These are phyloP conservation scores for Aegilops speltoides DNA, from an alignment of 176 grass and related monocot genomes.

Conservation along the genomic window DNA sequence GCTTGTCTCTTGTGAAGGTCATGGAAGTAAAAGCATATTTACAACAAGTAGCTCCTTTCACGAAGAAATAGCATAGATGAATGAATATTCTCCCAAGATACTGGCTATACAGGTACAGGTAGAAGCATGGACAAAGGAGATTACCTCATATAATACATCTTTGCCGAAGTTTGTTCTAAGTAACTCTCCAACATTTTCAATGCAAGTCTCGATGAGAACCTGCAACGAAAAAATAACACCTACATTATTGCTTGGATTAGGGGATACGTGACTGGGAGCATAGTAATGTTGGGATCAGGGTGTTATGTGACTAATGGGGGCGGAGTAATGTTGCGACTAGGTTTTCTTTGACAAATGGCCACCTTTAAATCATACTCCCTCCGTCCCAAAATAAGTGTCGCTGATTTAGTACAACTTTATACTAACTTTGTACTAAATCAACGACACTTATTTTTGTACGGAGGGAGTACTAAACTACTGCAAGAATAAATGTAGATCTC, in stretches of 20 bases:
- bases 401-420: too few species aligned
- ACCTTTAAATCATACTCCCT: neutral
- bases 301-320: neutral
- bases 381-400: too few species aligned
- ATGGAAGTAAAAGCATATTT: neutral
- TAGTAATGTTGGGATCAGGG: neutral
- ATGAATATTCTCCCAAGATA: neutral
- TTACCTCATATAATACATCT: slow-evolving; percentile 85
- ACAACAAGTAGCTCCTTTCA: neutral
- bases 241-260: neutral
- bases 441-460: too few species aligned
- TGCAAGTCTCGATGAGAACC: slow-evolving; percentile 63
- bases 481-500: slow-evolving; percentile 8
- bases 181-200: slow-evolving; percentile 66
- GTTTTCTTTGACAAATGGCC: neutral
- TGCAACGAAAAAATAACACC: slow-evolving; percentile 24
- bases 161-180: slow-evolving; percentile 86
- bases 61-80: neutral
- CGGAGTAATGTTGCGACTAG: neutral
- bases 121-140: neutral
- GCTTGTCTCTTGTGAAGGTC: neutral
- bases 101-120: neutral
- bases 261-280: neutral
- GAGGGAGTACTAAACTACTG: too few species aligned
- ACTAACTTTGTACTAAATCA: too few species aligned